Conservation (phyloP, 805 yeast genomes). For the Pichia paraexigua region DNA sequence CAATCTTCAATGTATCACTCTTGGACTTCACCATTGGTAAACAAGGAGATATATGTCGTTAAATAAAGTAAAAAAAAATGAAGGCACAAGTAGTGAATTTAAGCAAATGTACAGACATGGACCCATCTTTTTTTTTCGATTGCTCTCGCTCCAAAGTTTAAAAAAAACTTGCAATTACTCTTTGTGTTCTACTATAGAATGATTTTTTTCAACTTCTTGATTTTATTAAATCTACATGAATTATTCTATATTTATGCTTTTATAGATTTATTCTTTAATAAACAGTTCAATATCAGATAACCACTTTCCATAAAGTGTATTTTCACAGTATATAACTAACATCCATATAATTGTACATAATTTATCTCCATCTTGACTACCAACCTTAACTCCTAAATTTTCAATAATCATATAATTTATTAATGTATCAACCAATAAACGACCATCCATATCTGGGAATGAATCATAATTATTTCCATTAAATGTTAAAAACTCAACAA, state of each 20-base stretch:
- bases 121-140: background rate
- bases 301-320: constrained; percentile 8
- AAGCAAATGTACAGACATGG: background rate
- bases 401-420: constrained; percentile 1
- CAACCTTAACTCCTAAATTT: background rate
- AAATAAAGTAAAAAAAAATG: background rate
- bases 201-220: too few species aligned
- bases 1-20: background rate
- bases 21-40: background rate
- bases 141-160: background rate
- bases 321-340: constrained; percentile 6
- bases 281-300: background rate
- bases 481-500: background rate
- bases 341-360: constrained; percentile 5
- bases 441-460: constrained; percentile 1
- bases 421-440: constrained; percentile 2
- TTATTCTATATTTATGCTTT: background rate
- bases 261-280: background rate
- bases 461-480: background rate
- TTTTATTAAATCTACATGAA: too few species aligned
- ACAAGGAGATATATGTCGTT: background rate
- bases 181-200: too few species aligned
- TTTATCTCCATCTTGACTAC: background rate
- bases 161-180: background rate
- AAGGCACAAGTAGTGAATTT: background rate